Evolutionary conservation across 2,329 filamentous ascomycete species (phyloP), one percentile per base, ranked within the genome.

Genomic region (Cladophialophora psammophila): DNA sequence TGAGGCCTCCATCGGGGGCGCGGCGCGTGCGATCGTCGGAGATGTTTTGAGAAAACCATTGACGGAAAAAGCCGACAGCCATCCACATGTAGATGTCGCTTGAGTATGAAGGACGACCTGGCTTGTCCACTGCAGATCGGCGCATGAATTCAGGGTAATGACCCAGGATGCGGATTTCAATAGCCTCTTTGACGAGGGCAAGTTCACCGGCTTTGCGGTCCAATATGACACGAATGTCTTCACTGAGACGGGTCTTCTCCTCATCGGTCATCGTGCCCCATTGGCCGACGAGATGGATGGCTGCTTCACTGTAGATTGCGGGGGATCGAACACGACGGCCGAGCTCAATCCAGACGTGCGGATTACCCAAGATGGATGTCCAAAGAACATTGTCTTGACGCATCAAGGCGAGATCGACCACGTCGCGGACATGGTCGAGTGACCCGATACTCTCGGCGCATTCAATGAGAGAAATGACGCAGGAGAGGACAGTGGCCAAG

Each of bases 71-170:
- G 7, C 71, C 73, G 7, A 85, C 75, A 3, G 79, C 80, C 75
- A 85, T 82, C 84, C 84, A 86, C 69, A 81, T 77, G 66, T 84
- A 78, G 66, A 86, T 82, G 66, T 85, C 81, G 65, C 78, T 81
- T 20, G 77, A 75, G 68, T 84, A 85, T 15, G 76, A 75, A 53
- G 80, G 78, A 38, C 82, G 80, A 59, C 76, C 74, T 45, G 77
- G 76, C 20, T 75, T 74, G 63, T 78, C 75, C 42, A 67, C 71
- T 5, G 72, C 76, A 26, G 73, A 42, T 68, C 76, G 61, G 67
- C 69, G 62, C 78, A 80, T 78, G 81, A 84, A 69, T 81, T 52
- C 18, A 32, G 76, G 76, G 52, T 75, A 72, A 69, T 76, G 69
- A 4, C 75, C 74, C 8, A 73, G 63, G 32, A 78, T 74, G 8